A percentile compares a stretch with the other conserved stretches of the same genome.
phyloP scores from a whole-genome alignment of 208 protist species.

The Borovskyia barvae region DNA sequence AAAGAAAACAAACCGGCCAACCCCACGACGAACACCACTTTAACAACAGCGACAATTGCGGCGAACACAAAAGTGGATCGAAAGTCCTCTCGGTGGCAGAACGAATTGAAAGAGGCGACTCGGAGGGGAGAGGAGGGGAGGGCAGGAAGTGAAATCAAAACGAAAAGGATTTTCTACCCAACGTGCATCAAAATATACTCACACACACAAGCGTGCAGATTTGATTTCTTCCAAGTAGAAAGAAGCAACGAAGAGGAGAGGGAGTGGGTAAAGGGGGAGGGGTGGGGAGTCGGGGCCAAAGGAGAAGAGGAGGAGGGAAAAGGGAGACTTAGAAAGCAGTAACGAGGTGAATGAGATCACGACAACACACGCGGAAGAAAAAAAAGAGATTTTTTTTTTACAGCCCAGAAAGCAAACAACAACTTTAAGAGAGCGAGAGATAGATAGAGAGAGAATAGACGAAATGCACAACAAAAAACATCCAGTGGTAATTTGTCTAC shows the following conservation, averaged over 20 bases:
- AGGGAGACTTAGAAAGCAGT: not conserved
- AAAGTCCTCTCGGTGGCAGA: too few species aligned
- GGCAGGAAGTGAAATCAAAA: too few species aligned
- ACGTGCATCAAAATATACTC: too few species aligned
- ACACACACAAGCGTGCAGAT: too few species aligned
- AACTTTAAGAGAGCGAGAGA: conserved; percentile 1
- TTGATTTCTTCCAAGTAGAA: too few species aligned
- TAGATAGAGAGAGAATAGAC: not conserved
- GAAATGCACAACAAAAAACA: too few species aligned
- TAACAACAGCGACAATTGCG: conserved; percentile 2
- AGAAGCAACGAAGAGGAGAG: conserved; percentile 1
- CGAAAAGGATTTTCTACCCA: too few species aligned
- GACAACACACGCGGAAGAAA: too few species aligned
- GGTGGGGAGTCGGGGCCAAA: not conserved
- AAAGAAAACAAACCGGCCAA: conserved; percentile 3
- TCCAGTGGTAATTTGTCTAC: too few species aligned
- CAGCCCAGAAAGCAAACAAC: not conserved
- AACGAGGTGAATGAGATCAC: not conserved
- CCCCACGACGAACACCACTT: conserved; percentile 1
- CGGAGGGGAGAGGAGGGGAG: not conserved
- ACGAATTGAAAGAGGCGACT: not conserved
- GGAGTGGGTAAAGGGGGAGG: not conserved
- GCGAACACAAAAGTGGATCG: too few species aligned
- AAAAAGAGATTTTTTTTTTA: not conserved
- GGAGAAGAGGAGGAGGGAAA: not conserved